Conservation (phyloP, 345 rosid species). For the Sonneratia alba region DNA sequence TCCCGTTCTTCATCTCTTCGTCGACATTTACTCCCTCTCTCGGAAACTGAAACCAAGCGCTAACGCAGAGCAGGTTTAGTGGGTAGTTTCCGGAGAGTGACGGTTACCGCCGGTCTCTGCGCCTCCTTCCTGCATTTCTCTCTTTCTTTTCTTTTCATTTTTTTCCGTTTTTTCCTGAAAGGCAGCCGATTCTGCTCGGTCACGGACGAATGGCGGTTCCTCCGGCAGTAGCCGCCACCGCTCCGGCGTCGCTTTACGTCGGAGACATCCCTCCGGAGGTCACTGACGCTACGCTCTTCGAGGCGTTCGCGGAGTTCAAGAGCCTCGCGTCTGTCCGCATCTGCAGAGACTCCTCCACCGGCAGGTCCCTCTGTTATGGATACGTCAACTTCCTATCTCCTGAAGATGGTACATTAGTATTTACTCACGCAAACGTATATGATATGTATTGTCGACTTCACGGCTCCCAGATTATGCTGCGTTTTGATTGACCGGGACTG, state of each 20-base stretch:
- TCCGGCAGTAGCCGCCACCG: constrained; percentile 22
- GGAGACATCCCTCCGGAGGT: constrained; percentile 65
- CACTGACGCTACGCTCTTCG: constrained; percentile 38
- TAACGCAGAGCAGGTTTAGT: background rate
- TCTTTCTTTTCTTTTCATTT: background rate
- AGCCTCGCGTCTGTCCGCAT: constrained; percentile 62
- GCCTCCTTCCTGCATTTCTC: background rate
- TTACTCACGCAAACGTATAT: background rate
- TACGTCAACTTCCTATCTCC: constrained; percentile 63
- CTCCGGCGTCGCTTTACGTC: constrained; percentile 48
- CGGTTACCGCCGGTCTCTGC: background rate
- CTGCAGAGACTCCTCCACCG: constrained; percentile 47
- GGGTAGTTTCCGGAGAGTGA: background rate
- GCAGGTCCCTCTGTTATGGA: constrained; percentile 68
- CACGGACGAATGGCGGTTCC: constrained; percentile 34
- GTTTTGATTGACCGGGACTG: background rate
- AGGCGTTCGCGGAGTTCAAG: constrained; percentile 50
- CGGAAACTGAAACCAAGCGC: background rate
- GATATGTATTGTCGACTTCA: background rate
- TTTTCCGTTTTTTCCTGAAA: background rate
- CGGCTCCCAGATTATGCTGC: background rate
- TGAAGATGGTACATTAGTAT: constrained; percentile 38
- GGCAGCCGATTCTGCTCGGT: background rate
- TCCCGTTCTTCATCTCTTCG: constrained; percentile 6
- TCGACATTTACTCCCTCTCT: constrained; percentile 1